Evolutionary conservation across 1,284 basidiomycete genomes (phyloP).

Genomic region (Ceratobasidium sp.): DNA sequence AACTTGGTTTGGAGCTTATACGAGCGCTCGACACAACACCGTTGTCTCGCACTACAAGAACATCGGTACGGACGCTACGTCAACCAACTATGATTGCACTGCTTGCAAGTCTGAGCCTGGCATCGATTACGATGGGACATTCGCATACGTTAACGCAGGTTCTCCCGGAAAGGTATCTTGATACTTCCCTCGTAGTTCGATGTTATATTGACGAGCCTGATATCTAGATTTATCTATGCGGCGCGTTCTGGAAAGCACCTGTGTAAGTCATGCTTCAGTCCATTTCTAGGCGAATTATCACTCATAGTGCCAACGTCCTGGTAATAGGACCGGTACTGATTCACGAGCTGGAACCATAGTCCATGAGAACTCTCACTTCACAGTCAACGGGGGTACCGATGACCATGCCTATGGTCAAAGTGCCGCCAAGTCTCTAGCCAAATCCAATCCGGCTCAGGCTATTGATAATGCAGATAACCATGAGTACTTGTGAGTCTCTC

Average conservation of each 20-base stretch:
- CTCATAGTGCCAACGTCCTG: neutral
- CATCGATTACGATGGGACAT: constrained; percentile 28
- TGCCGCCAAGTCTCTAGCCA: neutral
- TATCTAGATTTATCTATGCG: constrained; percentile 40
- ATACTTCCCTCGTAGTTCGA: neutral
- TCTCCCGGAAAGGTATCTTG: constrained; percentile 19
- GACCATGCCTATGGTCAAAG: constrained; percentile 14
- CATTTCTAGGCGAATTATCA: neutral
- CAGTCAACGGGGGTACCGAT: constrained; percentile 21
- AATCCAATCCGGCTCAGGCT: neutral
- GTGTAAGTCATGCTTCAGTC: constrained; percentile 7
- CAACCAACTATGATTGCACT: constrained; percentile 43
- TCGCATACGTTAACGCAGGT: constrained; percentile 39
- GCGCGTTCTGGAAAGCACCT: constrained; percentile 45
- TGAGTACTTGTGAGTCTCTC: constrained; percentile 40
- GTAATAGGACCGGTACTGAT: neutral
- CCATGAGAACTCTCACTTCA: constrained; percentile 35
- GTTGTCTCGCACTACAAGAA: constrained; percentile 25
- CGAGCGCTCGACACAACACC: neutral
- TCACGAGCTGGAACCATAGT: constrained; percentile 36
- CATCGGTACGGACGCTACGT: constrained; percentile 36
- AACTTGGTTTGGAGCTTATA: constrained; percentile 46
- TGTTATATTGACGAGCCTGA: neutral
- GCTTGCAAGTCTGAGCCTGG: constrained; percentile 25
- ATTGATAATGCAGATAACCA: constrained; percentile 8